Percentiles rank a stretch among this genome's conserved stretches.
These are phyloP conservation scores for Cladosporium velox DNA, from an alignment of 2,329 filamentous ascomycete genomes.

Conservation along the genomic window DNA sequence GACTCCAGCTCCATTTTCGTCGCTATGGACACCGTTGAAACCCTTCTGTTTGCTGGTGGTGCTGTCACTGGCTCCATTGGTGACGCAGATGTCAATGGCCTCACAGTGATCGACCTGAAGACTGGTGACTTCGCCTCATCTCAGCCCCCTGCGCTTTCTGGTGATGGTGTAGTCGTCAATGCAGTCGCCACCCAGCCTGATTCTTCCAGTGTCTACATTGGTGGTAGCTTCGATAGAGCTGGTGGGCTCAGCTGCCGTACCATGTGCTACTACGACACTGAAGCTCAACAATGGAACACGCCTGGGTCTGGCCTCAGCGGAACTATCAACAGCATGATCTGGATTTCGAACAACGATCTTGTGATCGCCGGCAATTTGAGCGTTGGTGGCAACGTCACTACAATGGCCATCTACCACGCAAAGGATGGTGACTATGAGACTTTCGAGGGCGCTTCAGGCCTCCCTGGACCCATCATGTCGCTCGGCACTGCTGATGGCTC, in stretches of 20 bases:
- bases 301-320: slow-evolving; percentile 74
- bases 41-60: slow-evolving; percentile 80
- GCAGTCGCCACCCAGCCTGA: slow-evolving; percentile 72
- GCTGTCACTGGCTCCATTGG: slow-evolving; percentile 70
- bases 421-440: slow-evolving; percentile 66
- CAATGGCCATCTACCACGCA: slow-evolving; percentile 72
- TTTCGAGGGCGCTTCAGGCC: slow-evolving; percentile 61
- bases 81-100: slow-evolving; percentile 64
- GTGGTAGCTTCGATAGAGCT: slow-evolving; percentile 78
- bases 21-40: slow-evolving; percentile 66
- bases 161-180: slow-evolving; percentile 71
- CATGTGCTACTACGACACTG: slow-evolving; percentile 76
- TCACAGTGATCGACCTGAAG: slow-evolving; percentile 77
- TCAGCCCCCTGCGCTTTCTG: slow-evolving; percentile 75
- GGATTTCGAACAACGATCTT: slow-evolving; percentile 71
- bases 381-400: slow-evolving; percentile 65
- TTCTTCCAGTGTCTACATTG: slow-evolving; percentile 77
- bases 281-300: slow-evolving; percentile 73
- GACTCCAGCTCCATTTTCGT: slow-evolving; percentile 73
- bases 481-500: slow-evolving; percentile 73
- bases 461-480: slow-evolving; percentile 79
- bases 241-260: slow-evolving; percentile 80
- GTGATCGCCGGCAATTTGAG: slow-evolving; percentile 77
- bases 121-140: slow-evolving; percentile 61
- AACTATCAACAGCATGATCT: slow-evolving; percentile 70